Percentiles rank a stretch among this genome's conserved stretches.
Conservation (phyloP, 371 early-diverging fungal species). For the Lichtheimia ramosa region DNA sequence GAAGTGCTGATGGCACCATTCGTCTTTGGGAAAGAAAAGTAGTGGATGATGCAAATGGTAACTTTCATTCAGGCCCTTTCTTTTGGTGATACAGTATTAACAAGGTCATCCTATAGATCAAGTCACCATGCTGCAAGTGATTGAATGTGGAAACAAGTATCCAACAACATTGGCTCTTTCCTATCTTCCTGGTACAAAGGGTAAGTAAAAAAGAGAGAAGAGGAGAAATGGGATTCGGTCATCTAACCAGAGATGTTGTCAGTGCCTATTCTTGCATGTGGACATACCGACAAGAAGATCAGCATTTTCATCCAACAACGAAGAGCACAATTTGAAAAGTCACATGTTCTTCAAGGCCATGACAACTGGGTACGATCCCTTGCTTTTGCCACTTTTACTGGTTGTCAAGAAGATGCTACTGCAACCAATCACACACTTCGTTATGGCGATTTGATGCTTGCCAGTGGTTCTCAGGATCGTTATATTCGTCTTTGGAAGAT, state of each 20-base stretch:
- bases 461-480: slow-evolving; percentile 90
- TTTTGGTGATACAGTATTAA: neutral
- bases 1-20: slow-evolving; percentile 83
- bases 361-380: slow-evolving; percentile 92
- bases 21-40: slow-evolving; percentile 67
- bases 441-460: slow-evolving; percentile 81
- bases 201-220: slow-evolving; percentile 21
- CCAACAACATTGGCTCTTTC: slow-evolving; percentile 72
- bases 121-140: slow-evolving; percentile 54
- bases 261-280: slow-evolving; percentile 73
- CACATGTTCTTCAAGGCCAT: slow-evolving; percentile 80
- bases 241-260: neutral
- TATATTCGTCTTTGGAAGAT: slow-evolving; percentile 92
- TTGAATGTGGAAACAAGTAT: slow-evolving; percentile 70
- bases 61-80: neutral
- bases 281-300: slow-evolving; percentile 74
- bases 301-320: slow-evolving; percentile 56
- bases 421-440: slow-evolving; percentile 54
- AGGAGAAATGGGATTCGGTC: too few species aligned
- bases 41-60: slow-evolving; percentile 47
- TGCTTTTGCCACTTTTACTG: slow-evolving; percentile 69
- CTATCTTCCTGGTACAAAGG: slow-evolving; percentile 63
- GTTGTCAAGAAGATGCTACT: slow-evolving; percentile 14
- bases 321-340: slow-evolving; percentile 51
- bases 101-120: neutral